Evolutionary conservation across 225 moss, liverwort and hornwort species (phyloP).

Genomic region (Polytrichum formosum): DNA sequence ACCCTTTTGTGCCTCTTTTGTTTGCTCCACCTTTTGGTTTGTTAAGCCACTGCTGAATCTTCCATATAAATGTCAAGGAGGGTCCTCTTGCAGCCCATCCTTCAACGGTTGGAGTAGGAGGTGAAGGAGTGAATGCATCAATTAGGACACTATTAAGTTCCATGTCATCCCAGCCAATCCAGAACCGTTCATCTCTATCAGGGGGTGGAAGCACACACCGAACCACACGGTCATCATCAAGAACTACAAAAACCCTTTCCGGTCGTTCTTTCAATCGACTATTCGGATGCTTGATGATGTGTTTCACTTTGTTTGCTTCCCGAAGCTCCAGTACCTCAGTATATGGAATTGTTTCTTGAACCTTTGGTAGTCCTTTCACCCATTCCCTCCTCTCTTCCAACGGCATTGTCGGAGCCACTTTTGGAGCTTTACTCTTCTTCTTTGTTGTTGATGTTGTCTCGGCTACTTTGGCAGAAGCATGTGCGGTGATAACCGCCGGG

Average conservation of each 20-base stretch:
- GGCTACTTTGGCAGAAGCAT: conserved; percentile 60
- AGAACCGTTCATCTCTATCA: conserved; percentile 77
- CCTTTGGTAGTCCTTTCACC: conserved; percentile 70
- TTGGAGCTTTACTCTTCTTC: conserved; percentile 64
- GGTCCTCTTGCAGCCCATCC: conserved; percentile 86
- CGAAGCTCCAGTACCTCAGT: conserved; percentile 69
- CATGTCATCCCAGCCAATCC: conserved; percentile 68
- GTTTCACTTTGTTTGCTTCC: conserved; percentile 60
- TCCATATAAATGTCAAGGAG: conserved; percentile 60
- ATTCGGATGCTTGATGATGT: conserved; percentile 88
- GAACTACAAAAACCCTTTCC: conserved; percentile 73
- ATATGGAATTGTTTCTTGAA: conserved; percentile 81
- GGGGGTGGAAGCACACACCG: conserved; percentile 83
- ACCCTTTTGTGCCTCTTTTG: conserved; percentile 27
- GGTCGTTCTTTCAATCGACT: conserved; percentile 59
- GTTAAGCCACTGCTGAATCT: conserved; percentile 56
- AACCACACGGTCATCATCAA: conserved; percentile 79
- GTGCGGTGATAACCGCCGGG: conserved; percentile 44
- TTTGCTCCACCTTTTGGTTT: conserved; percentile 16
- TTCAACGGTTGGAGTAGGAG: conserved; percentile 66
- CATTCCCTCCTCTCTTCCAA: conserved; percentile 80
- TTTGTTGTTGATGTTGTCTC: conserved; percentile 27
- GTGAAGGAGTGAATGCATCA: conserved; percentile 77
- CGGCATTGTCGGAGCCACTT: conserved; percentile 67
- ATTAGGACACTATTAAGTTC: conserved; percentile 64